Evolutionary conservation across 75 land plant species (phyloP).

Genomic region (Cryptomeria japonica): DNA sequence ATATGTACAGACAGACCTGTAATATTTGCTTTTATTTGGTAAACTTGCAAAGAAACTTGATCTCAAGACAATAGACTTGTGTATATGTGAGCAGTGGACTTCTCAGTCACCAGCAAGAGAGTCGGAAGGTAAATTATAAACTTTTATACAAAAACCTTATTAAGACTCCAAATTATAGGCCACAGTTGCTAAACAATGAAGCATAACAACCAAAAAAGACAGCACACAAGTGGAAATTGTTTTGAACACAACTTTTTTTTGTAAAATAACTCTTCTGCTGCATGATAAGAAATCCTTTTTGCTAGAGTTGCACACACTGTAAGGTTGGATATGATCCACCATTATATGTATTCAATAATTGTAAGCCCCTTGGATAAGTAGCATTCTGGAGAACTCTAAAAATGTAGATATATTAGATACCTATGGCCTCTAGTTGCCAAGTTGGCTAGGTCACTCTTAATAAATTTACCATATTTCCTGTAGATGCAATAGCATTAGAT

Average conservation of each 20-base stretch:
- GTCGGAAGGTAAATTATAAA: neutral
- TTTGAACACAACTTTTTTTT: neutral
- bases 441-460: neutral
- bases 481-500: neutral
- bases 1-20: neutral
- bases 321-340: neutral
- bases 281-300: neutral
- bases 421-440: neutral
- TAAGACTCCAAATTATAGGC: neutral
- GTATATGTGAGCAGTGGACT: neutral
- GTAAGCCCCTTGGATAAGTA: neutral
- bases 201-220: neutral
- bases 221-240: neutral
- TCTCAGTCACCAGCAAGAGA: too few species aligned
- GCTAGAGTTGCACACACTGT: neutral
- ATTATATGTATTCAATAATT: neutral
- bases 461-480: neutral
- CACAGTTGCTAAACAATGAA: neutral
- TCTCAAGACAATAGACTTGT: neutral
- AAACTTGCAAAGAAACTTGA: neutral
- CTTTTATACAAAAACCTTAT: neutral
- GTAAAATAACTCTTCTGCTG: neutral
- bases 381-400: neutral
- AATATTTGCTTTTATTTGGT: neutral
- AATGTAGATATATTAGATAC: too few species aligned